Percentiles rank a stretch among this genome's conserved stretches.
Evolutionary conservation across 495 filamentous ascomycete genomes (phyloP).

Genomic region (Penicillium maclennaniae): DNA sequence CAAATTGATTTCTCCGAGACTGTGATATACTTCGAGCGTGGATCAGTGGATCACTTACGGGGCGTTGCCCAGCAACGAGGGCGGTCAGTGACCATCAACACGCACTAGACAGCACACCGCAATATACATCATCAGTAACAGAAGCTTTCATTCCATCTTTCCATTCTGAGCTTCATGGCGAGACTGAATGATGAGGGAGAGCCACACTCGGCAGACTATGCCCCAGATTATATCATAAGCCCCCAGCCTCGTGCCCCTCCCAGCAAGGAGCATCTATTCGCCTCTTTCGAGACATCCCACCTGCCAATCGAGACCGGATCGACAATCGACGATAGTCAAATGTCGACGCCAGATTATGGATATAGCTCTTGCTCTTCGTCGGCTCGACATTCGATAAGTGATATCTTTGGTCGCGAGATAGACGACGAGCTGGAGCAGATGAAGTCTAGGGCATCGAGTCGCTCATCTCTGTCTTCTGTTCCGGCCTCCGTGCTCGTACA

Average conservation of each 20-base stretch:
- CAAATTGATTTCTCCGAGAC: background rate
- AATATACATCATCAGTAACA: background rate
- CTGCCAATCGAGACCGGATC: conserved; percentile 14
- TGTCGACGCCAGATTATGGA: conserved; percentile 27
- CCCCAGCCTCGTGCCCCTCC: conserved; percentile 20
- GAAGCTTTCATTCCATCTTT: background rate
- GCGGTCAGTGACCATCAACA: conserved; percentile 2
- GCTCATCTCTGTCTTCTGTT: conserved; percentile 42
- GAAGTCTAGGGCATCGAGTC: conserved; percentile 39
- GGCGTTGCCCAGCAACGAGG: conserved; percentile 4
- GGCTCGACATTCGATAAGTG: conserved; percentile 29
- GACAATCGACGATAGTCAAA: conserved; percentile 20
- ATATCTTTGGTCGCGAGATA: conserved; percentile 25
- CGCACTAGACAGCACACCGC: background rate
- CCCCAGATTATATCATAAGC: conserved; percentile 22
- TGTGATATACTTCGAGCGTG: background rate
- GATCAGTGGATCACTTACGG: background rate
- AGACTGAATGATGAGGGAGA: conserved; percentile 16
- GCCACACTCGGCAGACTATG: conserved; percentile 2
- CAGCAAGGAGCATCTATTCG: conserved; percentile 17
- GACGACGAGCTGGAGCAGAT: conserved; percentile 30
- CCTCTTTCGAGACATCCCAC: conserved; percentile 22
- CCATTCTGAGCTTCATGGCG: conserved; percentile 17
- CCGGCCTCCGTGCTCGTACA: conserved; percentile 38
- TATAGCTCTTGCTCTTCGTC: conserved; percentile 40